Base-by-base conservation (phyloP, 2,329 filamentous ascomycete genomes). In the Epichloe gansuensis region DNA sequence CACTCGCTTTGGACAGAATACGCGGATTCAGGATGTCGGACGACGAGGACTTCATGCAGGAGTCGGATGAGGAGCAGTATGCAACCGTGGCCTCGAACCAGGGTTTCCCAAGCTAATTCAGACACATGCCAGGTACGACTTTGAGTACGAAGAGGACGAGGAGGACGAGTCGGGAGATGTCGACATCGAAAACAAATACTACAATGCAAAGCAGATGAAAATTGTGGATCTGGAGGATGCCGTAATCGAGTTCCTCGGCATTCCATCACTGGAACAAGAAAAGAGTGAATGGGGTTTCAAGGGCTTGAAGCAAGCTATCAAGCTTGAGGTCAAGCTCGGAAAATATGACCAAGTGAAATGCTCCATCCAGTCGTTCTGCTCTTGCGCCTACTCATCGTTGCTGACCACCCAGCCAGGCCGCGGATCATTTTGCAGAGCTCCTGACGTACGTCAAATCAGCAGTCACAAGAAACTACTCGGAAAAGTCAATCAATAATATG, bases 231-330 rank as follows among this genome's bases (percentile, higher is more conserved):
- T 91, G 0, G 81, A 93, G 62, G 89, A 89, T 60, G 93, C 93
- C 2, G 86, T 98, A 52, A 81, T 84, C 38, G 91, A 97, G 66
- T 98, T 98, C 62, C 73, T 97, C n/a, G 86, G 82, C 35, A 85
- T 98, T 56, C 89, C 89, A 5, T 75, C 79, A 13, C 68, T 96
- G 45, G 91, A 98, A 68, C 71, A 82, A 51, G 89, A 95, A 66
- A 98, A 97, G 72, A 89, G 89, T 55, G 91, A 98, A 68, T 97
- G 91, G 93, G 93, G 93, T 0, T 98, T 98, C 76, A 98, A 97
- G 69, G 91, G 89, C 4, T 68, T 97, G 58, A 98, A 98, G 71
- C 93, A 98, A 68, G 93, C 93, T 2, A 96, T 97, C 67, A 98
- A 98, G 71, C 77, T 96, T 2, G 90, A 97, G 66, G 96, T 95